Conservation (phyloP, 768 basidiomycete species). For the Clathrus columnatus region DNA sequence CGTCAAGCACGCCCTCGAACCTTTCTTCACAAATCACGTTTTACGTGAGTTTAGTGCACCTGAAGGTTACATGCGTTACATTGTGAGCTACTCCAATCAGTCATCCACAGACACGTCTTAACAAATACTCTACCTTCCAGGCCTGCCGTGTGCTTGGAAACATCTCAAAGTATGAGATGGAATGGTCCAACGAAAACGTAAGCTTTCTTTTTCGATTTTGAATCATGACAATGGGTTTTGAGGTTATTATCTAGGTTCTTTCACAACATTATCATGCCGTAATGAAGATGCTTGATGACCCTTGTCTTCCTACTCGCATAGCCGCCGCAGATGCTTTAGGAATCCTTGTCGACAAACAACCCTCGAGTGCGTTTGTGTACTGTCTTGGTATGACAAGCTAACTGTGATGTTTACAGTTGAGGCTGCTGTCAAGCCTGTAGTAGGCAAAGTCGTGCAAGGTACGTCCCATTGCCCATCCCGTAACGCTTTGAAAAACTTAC, state of each 20-base stretch:
- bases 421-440: slow-evolving; percentile 59
- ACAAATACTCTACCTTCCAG: slow-evolving; percentile 32
- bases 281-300: slow-evolving; percentile 61
- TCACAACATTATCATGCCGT: slow-evolving; percentile 56
- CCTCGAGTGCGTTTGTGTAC: slow-evolving; percentile 40
- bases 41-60: slow-evolving; percentile 58
- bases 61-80: slow-evolving; percentile 68
- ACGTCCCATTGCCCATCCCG: slow-evolving; percentile 10
- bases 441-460: slow-evolving; percentile 86
- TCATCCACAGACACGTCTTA: background rate
- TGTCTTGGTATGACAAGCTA: background rate
- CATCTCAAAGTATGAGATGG: slow-evolving; percentile 58
- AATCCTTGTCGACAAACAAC: slow-evolving; percentile 58
- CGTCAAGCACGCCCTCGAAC: slow-evolving; percentile 67
- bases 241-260: slow-evolving; percentile 38
- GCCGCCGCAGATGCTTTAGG: slow-evolving; percentile 76
- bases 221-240: background rate
- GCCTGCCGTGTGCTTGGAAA: slow-evolving; percentile 77
- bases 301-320: slow-evolving; percentile 74
- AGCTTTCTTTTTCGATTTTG: slow-evolving; percentile 9
- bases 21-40: slow-evolving; percentile 66
- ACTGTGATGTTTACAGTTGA: slow-evolving; percentile 40
- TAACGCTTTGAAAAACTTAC: background rate
- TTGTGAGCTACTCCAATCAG: slow-evolving; percentile 39
- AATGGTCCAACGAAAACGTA: slow-evolving; percentile 60